Evolutionary conservation across 768 basidiomycete species (phyloP).

Genomic region (Tricholoma sp.): DNA sequence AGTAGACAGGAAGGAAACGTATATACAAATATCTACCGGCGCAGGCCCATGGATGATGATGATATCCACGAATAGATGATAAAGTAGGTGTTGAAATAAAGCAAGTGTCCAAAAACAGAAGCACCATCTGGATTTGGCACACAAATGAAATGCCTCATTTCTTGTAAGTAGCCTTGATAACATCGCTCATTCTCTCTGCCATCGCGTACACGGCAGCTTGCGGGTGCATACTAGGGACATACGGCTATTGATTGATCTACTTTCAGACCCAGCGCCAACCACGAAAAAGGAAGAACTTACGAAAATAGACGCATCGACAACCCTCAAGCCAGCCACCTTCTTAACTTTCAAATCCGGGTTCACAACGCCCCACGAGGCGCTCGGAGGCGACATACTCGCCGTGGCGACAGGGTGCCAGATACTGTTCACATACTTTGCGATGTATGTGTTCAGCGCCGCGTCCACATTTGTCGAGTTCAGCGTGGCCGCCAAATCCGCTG

Average conservation of each 20-base stretch:
- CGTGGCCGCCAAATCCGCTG: not conserved
- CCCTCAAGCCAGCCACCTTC: conserved; percentile 22
- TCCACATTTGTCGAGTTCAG: too few species aligned
- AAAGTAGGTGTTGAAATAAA: too few species aligned
- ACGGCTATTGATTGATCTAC: not conserved
- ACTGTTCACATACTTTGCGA: conserved; percentile 10
- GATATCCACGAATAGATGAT: too few species aligned
- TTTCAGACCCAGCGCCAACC: not conserved
- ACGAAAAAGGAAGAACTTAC: not conserved
- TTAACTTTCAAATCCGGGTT: conserved; percentile 23
- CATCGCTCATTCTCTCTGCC: conserved; percentile 1
- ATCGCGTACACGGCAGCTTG: conserved; percentile 2
- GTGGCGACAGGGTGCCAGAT: conserved; percentile 22
- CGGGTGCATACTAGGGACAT: conserved; percentile 1
- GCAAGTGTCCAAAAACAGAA: too few species aligned
- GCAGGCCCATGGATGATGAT: too few species aligned
- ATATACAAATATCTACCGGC: too few species aligned
- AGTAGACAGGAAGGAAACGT: too few species aligned
- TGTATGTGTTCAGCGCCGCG: conserved; percentile 14
- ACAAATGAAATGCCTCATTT: too few species aligned
- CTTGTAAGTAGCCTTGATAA: conserved; percentile 2
- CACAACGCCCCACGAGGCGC: not conserved
- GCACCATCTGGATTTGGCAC: too few species aligned
- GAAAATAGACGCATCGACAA: conserved; percentile 27
- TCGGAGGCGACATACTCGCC: conserved; percentile 14